Evolutionary conservation across 2,329 filamentous ascomycete species (phyloP).

Genomic region (Diaporthe citrichinensis): DNA sequence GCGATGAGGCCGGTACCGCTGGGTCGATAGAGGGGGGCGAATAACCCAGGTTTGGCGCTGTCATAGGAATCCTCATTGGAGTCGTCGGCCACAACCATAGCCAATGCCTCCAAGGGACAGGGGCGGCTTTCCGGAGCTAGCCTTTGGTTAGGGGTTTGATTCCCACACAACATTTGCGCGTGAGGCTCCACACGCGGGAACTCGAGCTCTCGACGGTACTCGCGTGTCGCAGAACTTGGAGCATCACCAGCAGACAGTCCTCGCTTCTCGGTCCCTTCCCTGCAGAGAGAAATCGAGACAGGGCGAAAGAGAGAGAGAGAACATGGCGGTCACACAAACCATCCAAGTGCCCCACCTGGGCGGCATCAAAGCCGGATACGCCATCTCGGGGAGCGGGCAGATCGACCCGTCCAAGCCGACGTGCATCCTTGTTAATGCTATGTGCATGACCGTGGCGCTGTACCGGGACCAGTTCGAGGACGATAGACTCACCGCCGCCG

Average conservation of each 20-base stretch:
- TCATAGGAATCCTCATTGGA: neutral
- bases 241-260: neutral
- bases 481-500: slow-evolving; percentile 54
- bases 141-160: neutral
- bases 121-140: slow-evolving; percentile 8
- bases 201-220: neutral
- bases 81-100: neutral
- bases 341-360: slow-evolving; percentile 63
- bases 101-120: neutral
- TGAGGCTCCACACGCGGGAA: neutral
- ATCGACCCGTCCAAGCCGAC: slow-evolving; percentile 65
- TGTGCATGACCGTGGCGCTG: slow-evolving; percentile 63
- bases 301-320: neutral
- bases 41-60: neutral
- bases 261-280: neutral
- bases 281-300: neutral
- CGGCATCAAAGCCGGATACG: slow-evolving; percentile 61
- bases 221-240: slow-evolving; percentile 5
- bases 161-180: neutral
- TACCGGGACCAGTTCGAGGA: slow-evolving; percentile 61
- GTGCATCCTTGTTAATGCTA: slow-evolving; percentile 65
- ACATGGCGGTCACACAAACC: slow-evolving; percentile 56
- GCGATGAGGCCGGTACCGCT: neutral
- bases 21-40: neutral
- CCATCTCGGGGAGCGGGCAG: slow-evolving; percentile 47